Evolutionary conservation across 179 eudicot genomes (phyloP), one percentile per base, ranked within the genome.

Genomic region (Silene coronaria): DNA sequence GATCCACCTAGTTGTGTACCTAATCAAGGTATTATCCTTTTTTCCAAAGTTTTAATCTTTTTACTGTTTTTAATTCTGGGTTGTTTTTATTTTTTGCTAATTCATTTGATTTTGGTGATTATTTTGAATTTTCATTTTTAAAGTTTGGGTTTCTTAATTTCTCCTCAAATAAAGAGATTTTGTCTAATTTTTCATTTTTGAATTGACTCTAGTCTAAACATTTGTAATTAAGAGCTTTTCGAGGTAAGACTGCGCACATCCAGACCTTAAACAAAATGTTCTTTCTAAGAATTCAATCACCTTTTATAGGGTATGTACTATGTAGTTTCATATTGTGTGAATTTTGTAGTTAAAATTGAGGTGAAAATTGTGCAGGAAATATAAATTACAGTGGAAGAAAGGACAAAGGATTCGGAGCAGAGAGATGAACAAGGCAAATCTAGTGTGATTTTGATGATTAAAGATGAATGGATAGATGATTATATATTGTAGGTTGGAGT

Each of bases 1-100:
- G 91, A 90, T 83, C 97, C 97, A 0, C 97, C 86, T 2, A 85
- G 86, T 72, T 91, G 97, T 65, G 83, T 82, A 34, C 77, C 82
- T 42, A 23, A 82, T 57, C 36, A 67, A 73, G 84, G 84, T 81
- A 74, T 10, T 19, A n/a, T 19, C 63, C 55, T 13, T 60, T 34
- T 6, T 8, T 58, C 11, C 42, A 5, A 34, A 5, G 2, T 34
- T 34, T 34, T 0, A 5, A 34, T 34, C 8, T 34, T 34, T 10
- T 42, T 42, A 0, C 32, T 42, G 3, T 5, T 38, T 38, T 38
- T 38, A 8, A 38, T 42, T 42, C 48, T 67, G 72, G 66, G 73
- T 55, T 14, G 27, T n/a, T 51, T 4, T 19, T 23, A 7, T 19
- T 64, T 30, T 9, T 0, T 48, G 17, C 45, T 19, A 73, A 73